Evolutionary conservation across 257 asterid species (phyloP), one percentile per base, ranked within the genome.

Genomic region (Solanum dulcamara): DNA sequence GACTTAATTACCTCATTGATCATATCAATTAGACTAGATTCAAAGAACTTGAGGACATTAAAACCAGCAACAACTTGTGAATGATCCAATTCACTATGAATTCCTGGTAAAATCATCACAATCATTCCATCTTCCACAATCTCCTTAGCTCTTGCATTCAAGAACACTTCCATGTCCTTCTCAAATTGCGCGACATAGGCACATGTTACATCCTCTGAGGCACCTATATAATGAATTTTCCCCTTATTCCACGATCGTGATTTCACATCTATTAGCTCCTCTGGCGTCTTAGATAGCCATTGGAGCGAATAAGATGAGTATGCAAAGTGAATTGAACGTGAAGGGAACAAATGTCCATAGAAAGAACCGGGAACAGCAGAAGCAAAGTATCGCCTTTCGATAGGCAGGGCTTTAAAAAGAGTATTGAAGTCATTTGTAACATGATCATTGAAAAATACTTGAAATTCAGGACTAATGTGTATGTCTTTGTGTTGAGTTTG

Each of bases 381-480:
- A 10, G 83, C 83, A 9, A 82, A 75, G 38, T 85, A 85, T 0
- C 10, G 18, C 5, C 3, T 80, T 5, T 68, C 40, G 7, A 72
- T 60, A 2, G 87, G 84, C 37, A 83, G 44, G 11, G 66, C 57
- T 2, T 38, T 15, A 67, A 86, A 88, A 8, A 88, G 68, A 14
- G 80, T 83, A 28, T 85, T 88, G 72, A 88, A 88, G 38, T 88
- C 87, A 44, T 88, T 88, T 22, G 51, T 55, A 6, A 14, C 28
- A 59, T 83, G 84, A 68, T 85, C 88, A 46, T 80, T 88, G 70
- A 85, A 86, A 32, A 83, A 84, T 6, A 86, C 87, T 66, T 85
- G 92, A 60, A 91, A 91, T 22, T 91, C 93, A 8, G 83, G 90
- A 83, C 12, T 30, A 13, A 28, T 62, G 26, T 28, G 35, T 0